phyloP scores from a whole-genome alignment of 2,329 filamentous ascomycete genomes.

The Phoma sp. region DNA sequence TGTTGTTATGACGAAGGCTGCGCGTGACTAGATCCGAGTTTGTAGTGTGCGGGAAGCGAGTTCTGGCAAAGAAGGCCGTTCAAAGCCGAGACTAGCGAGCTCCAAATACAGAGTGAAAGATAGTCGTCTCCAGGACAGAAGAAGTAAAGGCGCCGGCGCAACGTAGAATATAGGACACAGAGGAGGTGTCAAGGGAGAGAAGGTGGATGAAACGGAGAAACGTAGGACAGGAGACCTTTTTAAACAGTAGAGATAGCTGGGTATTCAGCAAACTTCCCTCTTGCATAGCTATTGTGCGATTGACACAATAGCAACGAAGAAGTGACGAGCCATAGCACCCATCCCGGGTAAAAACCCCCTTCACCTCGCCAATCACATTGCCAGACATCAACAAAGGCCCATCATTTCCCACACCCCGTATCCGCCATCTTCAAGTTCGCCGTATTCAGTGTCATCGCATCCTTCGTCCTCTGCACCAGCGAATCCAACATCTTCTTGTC shows the following conservation, averaged over 20 bases:
- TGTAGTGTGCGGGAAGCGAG: background rate
- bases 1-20: background rate
- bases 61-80: background rate
- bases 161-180: background rate
- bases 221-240: background rate
- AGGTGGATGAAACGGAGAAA: background rate
- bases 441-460: slow-evolving; percentile 28
- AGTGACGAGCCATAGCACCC: background rate
- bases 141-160: background rate
- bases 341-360: background rate
- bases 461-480: slow-evolving; percentile 23
- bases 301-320: background rate
- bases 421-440: slow-evolving; percentile 21
- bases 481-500: slow-evolving; percentile 19
- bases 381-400: background rate
- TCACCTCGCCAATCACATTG: background rate
- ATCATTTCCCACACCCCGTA: background rate
- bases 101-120: background rate
- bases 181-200: background rate
- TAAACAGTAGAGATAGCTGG: background rate
- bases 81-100: background rate
- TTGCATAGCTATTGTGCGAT: background rate
- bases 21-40: background rate
- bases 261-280: too few relatives aligned
- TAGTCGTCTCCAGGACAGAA: background rate